phyloP scores from a whole-genome alignment of 768 basidiomycete species.

The Boletus vermiculosoides region DNA sequence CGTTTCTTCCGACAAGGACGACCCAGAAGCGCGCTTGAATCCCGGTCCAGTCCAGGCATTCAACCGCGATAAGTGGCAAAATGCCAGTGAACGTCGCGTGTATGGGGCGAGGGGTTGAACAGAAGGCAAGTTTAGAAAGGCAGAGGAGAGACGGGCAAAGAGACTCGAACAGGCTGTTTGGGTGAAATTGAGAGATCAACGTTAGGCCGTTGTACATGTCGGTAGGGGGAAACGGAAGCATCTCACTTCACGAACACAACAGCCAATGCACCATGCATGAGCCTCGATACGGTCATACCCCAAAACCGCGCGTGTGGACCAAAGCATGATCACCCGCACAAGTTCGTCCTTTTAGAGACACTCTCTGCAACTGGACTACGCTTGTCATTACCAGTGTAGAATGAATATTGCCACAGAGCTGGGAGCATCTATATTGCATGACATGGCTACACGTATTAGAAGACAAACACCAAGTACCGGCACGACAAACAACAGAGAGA shows the following conservation, averaged over 20 bases:
- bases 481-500: too few relatives aligned
- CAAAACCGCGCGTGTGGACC: slow-evolving; percentile 21
- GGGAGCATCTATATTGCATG: too few relatives aligned
- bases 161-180: slow-evolving; percentile 34
- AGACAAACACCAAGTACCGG: too few relatives aligned
- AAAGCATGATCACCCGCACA: slow-evolving; percentile 52
- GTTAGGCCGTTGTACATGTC: not conserved
- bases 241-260: not conserved
- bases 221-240: not conserved
- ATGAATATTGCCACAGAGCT: too few relatives aligned
- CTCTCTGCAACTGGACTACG: slow-evolving; percentile 95
- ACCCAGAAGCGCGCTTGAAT: slow-evolving; percentile 94
- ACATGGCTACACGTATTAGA: too few relatives aligned
- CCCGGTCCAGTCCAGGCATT: slow-evolving; percentile 99
- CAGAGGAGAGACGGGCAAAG: slow-evolving; percentile 48
- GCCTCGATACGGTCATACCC: not conserved
- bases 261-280: not conserved
- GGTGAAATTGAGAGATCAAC: slow-evolving; percentile 48
- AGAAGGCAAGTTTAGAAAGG: slow-evolving; percentile 55
- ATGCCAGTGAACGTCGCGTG: slow-evolving; percentile 89
- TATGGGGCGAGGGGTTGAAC: slow-evolving; percentile 82
- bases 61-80: slow-evolving; percentile 93
- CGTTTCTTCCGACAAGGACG: slow-evolving; percentile 57
- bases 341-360: slow-evolving; percentile 83
- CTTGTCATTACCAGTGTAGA: too few relatives aligned